A percentile compares a stretch with the other conserved stretches of the same genome.
These are phyloP conservation scores for Quercus aquifolioides DNA, from an alignment of 306 rosid species.

Conservation along the genomic window DNA sequence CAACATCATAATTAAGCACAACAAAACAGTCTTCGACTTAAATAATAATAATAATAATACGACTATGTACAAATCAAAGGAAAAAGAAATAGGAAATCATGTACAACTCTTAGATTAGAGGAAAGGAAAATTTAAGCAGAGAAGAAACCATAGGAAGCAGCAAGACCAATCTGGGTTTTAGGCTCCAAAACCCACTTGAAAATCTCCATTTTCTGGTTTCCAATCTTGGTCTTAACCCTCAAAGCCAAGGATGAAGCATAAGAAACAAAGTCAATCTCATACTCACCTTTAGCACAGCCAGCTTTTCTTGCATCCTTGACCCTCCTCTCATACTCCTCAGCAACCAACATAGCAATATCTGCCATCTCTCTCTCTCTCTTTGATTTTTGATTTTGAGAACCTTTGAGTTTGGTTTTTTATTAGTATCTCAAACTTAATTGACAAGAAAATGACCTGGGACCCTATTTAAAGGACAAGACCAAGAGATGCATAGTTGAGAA, in stretches of 20 bases:
- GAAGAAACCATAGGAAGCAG: constrained; percentile 77
- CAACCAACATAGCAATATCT: constrained; percentile 84
- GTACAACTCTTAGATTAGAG: not conserved
- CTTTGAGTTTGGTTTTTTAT: not conserved
- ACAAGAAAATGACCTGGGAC: not conserved
- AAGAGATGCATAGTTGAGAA: not conserved
- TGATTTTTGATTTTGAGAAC: not conserved
- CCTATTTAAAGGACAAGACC: constrained; percentile 2
- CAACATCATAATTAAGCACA: too few species aligned
- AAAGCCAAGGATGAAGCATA: constrained; percentile 32
- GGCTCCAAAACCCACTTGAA: constrained; percentile 45
- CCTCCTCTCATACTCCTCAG: constrained; percentile 83
- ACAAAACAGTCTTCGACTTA: not conserved
- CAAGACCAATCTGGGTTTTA: constrained; percentile 50
- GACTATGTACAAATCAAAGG: constrained; percentile 7
- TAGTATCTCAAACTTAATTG: not conserved
- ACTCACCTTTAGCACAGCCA: not conserved
- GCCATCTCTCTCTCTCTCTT: constrained; percentile 37
- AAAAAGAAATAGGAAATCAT: not conserved
- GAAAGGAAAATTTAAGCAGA: constrained; percentile 51
- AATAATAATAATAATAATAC: not conserved
- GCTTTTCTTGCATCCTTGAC: constrained; percentile 27
- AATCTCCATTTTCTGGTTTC: constrained; percentile 11
- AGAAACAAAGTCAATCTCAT: constrained; percentile 26
- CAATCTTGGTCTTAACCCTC: constrained; percentile 29